A percentile compares a stretch with the other conserved stretches of the same genome.
Conservation (phyloP, 2,329 filamentous ascomycete species). For the Monilinia aucupariae region DNA sequence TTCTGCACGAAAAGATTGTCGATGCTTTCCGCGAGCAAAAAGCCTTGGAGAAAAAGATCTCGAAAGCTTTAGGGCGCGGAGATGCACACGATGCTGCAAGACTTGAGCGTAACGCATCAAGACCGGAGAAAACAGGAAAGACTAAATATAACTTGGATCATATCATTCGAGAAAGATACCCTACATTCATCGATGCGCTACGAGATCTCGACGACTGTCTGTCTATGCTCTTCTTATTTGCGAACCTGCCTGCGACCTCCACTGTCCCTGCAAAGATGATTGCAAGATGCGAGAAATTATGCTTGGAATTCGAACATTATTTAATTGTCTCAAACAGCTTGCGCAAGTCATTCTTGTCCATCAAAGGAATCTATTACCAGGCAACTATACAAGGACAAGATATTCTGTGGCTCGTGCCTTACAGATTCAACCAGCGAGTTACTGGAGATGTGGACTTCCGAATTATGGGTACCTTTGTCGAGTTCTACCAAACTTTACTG, state of each 20-base stretch:
- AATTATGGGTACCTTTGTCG: conserved; percentile 98
- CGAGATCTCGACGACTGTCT: conserved; percentile 94
- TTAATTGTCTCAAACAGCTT: conserved; percentile 87
- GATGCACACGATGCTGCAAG: conserved; percentile 84
- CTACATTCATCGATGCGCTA: conserved; percentile 90
- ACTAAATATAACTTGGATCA: conserved; percentile 90
- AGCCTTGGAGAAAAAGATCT: conserved; percentile 94
- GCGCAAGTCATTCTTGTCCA: conserved; percentile 93
- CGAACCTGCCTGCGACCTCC: conserved; percentile 85
- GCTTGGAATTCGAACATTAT: conserved; percentile 96
- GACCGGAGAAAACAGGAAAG: conserved; percentile 85
- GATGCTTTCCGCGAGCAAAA: conserved; percentile 97
- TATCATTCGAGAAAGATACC: conserved; percentile 96
- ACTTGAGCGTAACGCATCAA: conserved; percentile 77
- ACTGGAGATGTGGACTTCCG: conserved; percentile 94
- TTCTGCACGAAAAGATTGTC: conserved; percentile 91
- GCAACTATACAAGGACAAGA: conserved; percentile 96
- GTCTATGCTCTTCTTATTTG: conserved; percentile 95
- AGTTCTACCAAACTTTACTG: conserved; percentile 95
- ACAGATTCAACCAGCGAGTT: conserved; percentile 94
- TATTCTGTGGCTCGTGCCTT: conserved; percentile 93
- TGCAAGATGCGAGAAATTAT: conserved; percentile 85
- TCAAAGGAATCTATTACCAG: conserved; percentile 99
- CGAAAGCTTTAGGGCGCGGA: conserved; percentile 81
- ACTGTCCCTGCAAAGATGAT: conserved; percentile 94